These are phyloP conservation scores for Digitaria exilis DNA, from an alignment of 202 grass and related monocot species.

Conservation along the genomic window DNA sequence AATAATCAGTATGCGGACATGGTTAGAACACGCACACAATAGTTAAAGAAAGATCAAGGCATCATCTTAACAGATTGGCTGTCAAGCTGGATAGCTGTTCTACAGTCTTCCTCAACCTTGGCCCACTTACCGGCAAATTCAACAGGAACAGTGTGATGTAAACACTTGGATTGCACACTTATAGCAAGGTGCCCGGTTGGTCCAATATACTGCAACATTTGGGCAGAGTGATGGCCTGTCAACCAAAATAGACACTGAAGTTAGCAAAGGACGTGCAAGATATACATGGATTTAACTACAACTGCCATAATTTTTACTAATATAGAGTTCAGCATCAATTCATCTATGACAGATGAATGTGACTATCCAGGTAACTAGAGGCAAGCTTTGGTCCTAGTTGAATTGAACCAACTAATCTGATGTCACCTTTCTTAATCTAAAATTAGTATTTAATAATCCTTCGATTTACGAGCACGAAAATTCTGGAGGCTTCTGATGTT, in stretches of 20 bases:
- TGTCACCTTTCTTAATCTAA: neutral
- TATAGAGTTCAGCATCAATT: neutral
- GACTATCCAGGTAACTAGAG: neutral
- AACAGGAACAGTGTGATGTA: constrained; percentile 27
- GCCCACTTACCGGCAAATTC: constrained; percentile 71
- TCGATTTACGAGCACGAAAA: neutral
- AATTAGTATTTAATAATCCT: neutral
- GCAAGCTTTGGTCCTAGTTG: neutral
- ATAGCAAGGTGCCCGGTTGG: constrained; percentile 82
- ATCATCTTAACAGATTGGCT: too few species aligned
- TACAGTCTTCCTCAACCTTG: constrained; percentile 79
- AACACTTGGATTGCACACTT: constrained; percentile 38
- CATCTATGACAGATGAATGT: neutral
- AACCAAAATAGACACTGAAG: constrained; percentile 42
- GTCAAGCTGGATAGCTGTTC: too few species aligned
- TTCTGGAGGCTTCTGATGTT: neutral
- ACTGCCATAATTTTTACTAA: neutral
- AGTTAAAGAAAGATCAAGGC: too few species aligned
- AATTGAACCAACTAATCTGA: neutral
- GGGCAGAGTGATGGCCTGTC: constrained; percentile 84
- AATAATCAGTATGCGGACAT: too few species aligned
- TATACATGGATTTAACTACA: neutral
- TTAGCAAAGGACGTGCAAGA: constrained; percentile 23
- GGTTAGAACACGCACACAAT: too few species aligned
- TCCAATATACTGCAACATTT: constrained; percentile 86